Base-by-base conservation (phyloP, 2,329 filamentous ascomycete genomes). In the Neofusicoccum parvum region DNA sequence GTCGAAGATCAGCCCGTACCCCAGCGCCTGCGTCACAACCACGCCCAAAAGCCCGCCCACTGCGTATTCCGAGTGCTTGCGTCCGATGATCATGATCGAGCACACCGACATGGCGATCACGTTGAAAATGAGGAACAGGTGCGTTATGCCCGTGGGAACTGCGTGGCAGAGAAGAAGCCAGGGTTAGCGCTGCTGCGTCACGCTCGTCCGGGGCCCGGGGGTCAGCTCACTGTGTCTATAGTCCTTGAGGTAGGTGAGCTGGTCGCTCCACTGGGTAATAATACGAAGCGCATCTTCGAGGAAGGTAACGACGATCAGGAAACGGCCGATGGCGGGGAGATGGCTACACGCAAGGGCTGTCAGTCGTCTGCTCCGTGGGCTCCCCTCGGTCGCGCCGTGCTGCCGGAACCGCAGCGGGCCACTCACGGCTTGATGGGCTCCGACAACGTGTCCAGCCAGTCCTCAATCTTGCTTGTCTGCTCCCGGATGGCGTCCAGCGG, bases 381-480 rank as follows among this genome's bases (percentile, higher is more conserved):
- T 43, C 37, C 17, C 15, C 34, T 6, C 37, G 27, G 27, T 32
- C 32, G 51, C 43, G 14, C n/a, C 23, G 59, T 36, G 51, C 14
- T 2, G 10, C 17, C 14, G 14, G 15, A 14, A 23, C 4, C 36
- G 15, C 39, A 27, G 36, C 3, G 51, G 59, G 12, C 43, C 45
- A 88, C 91, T 78, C 87, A 99, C 91, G 95, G 95, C 86, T 97
- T 98, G 71, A 98, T 81, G 56, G 95, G 95, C 76, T 97, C 94
- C 74, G 92, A 90, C 74, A 93, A 71, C 34, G 87, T 92, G 80
- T 98, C 95, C 76, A 99, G 81, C 77, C 92, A 82, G 78, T 99
- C 95, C 82, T 99, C 95, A 71, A 99, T 94, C 86, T 97, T 98
- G 89, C 92, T 97, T 60, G 95, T 99, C 80, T 98, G 94, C 79